Evolutionary conservation across 129 eudicot species (phyloP).

Genomic region (Flaveria sonorensis): DNA sequence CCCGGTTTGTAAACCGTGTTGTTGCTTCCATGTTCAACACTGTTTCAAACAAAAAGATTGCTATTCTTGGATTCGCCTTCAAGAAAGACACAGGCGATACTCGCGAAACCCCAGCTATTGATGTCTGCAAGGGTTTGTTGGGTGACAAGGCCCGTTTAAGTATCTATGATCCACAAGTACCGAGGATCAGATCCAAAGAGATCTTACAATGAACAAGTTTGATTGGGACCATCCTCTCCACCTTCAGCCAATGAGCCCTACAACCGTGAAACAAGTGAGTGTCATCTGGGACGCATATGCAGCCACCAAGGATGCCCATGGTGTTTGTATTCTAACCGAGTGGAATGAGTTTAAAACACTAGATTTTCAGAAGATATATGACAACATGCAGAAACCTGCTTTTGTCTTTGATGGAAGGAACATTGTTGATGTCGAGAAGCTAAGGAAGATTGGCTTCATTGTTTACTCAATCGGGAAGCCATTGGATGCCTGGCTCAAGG

Average conservation of each 20-base stretch:
- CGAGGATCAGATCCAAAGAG: constrained; percentile 71
- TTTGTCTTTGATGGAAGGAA: constrained; percentile 71
- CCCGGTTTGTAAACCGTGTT: constrained; percentile 60
- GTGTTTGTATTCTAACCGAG: constrained; percentile 58
- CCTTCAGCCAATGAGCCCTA: constrained; percentile 59
- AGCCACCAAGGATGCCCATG: constrained; percentile 66
- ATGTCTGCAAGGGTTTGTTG: constrained; percentile 65
- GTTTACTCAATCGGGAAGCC: constrained; percentile 76
- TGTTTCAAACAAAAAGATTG: constrained; percentile 66
- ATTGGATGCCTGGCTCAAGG: constrained; percentile 69
- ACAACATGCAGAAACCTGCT: constrained; percentile 64
- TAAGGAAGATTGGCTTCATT: constrained; percentile 64
- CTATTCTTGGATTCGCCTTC: constrained; percentile 66
- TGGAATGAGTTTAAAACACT: constrained; percentile 70
- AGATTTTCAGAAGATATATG: constrained; percentile 52
- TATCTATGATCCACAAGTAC: constrained; percentile 80
- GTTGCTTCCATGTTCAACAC: constrained; percentile 82
- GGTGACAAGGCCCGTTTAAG: constrained; percentile 61
- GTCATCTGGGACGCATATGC: constrained; percentile 59
- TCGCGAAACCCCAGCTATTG: constrained; percentile 76
- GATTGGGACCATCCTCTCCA: constrained; percentile 82
- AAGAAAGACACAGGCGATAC: constrained; percentile 81
- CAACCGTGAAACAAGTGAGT: constrained; percentile 42
- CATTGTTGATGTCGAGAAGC: constrained; percentile 47
- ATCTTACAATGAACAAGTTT: constrained; percentile 56